A percentile compares a stretch with the other conserved stretches of the same genome.
phyloP scores from a whole-genome alignment of 2,329 filamentous ascomycete species.

The Parastagonospora avenae region DNA sequence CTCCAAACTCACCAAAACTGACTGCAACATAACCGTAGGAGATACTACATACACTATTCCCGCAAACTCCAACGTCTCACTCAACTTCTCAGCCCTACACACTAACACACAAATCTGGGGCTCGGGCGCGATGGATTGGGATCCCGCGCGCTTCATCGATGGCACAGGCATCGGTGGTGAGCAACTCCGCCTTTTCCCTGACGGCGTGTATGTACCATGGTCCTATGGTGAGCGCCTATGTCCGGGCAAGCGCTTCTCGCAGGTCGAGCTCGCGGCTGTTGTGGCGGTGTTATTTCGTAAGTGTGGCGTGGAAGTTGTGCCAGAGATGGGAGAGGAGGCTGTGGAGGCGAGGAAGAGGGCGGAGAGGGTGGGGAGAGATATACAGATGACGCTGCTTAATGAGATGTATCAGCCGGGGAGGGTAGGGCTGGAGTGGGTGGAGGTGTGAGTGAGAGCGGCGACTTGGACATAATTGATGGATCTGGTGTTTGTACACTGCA shows the following conservation, averaged over 20 bases:
- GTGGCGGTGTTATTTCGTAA: constrained; percentile 24
- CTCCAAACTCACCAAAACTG: constrained; percentile 5
- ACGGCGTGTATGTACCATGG: constrained; percentile 31
- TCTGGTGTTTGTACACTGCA: no score
- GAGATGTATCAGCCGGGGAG: not conserved
- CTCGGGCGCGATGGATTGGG: constrained; percentile 17
- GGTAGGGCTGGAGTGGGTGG: not conserved
- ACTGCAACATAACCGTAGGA: constrained; percentile 3
- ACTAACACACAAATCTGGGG: constrained; percentile 40
- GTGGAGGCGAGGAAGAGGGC: not conserved
- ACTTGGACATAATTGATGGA: no score
- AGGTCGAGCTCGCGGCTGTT: constrained; percentile 45
- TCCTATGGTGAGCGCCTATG: constrained; percentile 35
- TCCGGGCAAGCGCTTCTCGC: constrained; percentile 44
- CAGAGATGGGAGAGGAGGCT: not conserved
- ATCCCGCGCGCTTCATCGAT: not conserved
- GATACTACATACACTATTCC: constrained; percentile 10
- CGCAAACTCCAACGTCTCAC: not conserved
- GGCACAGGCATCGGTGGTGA: not conserved
- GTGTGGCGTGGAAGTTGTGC: not conserved
- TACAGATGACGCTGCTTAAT: not conserved
- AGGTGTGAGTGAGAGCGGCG: not conserved
- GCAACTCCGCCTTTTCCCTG: not conserved
- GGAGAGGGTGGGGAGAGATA: not conserved
- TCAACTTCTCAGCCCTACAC: constrained; percentile 20